These are phyloP conservation scores for Solanum appendiculatum DNA, from an alignment of 257 asterid species.

Conservation along the genomic window DNA sequence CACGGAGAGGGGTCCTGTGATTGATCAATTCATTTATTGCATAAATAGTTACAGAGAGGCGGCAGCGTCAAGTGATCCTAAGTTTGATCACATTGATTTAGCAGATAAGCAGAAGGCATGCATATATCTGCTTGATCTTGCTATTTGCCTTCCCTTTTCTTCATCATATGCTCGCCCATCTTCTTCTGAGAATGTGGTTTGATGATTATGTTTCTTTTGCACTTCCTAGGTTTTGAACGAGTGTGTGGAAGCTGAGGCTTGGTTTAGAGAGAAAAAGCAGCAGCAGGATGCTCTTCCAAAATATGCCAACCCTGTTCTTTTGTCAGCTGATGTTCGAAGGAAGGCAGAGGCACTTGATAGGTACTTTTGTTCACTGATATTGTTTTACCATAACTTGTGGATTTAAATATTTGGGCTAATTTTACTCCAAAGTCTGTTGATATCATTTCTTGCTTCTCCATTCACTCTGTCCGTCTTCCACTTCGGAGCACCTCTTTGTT, in stretches of 20 bases:
- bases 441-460: background rate
- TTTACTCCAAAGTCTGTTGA: background rate
- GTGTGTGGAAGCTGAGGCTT: conserved; percentile 81
- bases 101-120: conserved; percentile 75
- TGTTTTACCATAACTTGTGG: background rate
- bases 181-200: background rate
- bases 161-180: background rate
- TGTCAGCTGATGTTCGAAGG: conserved; percentile 60
- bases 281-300: conserved; percentile 82
- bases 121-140: background rate
- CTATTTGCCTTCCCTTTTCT: background rate
- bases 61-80: conserved; percentile 57
- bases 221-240: conserved; percentile 59
- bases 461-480: background rate
- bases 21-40: conserved; percentile 56
- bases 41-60: conserved; percentile 78
- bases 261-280: conserved; percentile 78
- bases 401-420: background rate
- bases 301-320: conserved; percentile 59
- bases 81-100: conserved; percentile 76
- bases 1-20: conserved; percentile 61
- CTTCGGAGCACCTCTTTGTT: background rate
- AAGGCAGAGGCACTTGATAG: conserved; percentile 82
- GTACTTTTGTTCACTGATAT: conserved; percentile 15
- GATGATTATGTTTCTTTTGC: background rate